Evolutionary conservation across 2,329 filamentous ascomycete species (phyloP), one percentile per base, ranked within the genome.

Genomic region (Sporothrix humicola): DNA sequence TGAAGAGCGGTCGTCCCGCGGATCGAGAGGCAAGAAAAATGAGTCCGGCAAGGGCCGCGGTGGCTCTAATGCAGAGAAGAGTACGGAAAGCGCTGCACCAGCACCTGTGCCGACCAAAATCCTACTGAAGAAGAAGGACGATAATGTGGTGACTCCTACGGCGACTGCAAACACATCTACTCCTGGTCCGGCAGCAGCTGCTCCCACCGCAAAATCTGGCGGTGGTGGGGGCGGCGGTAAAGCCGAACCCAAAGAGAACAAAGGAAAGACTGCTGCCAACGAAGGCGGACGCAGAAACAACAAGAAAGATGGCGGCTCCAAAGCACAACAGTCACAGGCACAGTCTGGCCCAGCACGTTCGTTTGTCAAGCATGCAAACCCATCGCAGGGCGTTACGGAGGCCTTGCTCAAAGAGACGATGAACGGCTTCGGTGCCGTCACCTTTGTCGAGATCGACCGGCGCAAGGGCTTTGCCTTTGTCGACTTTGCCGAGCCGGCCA

Each of bases 381-480:
- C 93, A 12, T 96, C 94, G 0, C 95, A 98, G 80, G 95, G 95
- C 15, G 93, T 98, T 65, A 98, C 94, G 0, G 95, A 98, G 79
- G 84, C 91, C 0, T 83, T 94, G 0, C 88, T 98, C 1, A 90
- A 92, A 78, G 88, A 92, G 77, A 90, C 92, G 0, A 89, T 98
- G 79, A 87, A 90, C 61, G 82, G 84, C 0, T 97, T 94, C 77
- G 95, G 95, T 1, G 81, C 88, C 0, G 88, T 98, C 63, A 89
- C 89, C 0, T 92, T 90, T 76, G 93, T 97, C 20, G 95, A 98
- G 78, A 95, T 98, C 72, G 95, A 98, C 80, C 95, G 94, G 81
- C 92, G 95, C 79, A 98, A 98, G 81, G 94, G 94, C 0, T 97
- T 97, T 78, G 95, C 94, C 2, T 97, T 98, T 80, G 91, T 97